Evolutionary conservation across 306 rosid genomes (phyloP), one percentile per base, ranked within the genome.

Genomic region (Dalbergia cochinchinensis): DNA sequence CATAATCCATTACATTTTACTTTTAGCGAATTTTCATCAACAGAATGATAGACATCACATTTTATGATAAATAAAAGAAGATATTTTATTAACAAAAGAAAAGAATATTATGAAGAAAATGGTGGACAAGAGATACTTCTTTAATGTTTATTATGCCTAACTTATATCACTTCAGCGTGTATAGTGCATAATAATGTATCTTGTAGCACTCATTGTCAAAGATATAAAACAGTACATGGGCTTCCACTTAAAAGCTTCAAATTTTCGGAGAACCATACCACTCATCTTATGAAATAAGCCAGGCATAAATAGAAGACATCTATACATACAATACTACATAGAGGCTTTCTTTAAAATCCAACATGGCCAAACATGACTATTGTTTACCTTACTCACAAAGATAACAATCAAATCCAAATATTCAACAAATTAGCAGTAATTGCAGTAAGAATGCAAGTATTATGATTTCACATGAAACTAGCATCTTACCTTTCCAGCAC

Each of bases 401-500:
- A 48, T 35, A 53, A 42, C 12, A 1, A 47, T 13, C 62, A 37
- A 37, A 37, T 68, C 41, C 59, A 62, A 78, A 54, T 45, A 34
- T 16, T 2, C 53, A 6, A 33, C 71, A 20, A 13, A 22, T 10
- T 31, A 11, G 16, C 34, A 20, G 16, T 14, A 18, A 12, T 35
- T 20, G 15, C 73, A 35, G 5, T 66, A 69, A 81, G 8, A 14
- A 74, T 12, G 51, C 45, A 14, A 63, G 14, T 51, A 8, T 42
- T 15, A 59, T 11, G 57, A 54, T 18, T 13, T 68, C 58, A 50
- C 26, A 42, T 1, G 71, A 35, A 31, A 48, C 7, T 34, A 42
- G 35, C 71, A 82, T 8, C 65, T 31, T 88, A 95, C 99, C 98
- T 95, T 91, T 81, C 99, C 99, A 22, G 86, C 87, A 84, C 98